Conservation (phyloP, 202 grass and related monocot species). For the Dendrocalamus latiflorus region DNA sequence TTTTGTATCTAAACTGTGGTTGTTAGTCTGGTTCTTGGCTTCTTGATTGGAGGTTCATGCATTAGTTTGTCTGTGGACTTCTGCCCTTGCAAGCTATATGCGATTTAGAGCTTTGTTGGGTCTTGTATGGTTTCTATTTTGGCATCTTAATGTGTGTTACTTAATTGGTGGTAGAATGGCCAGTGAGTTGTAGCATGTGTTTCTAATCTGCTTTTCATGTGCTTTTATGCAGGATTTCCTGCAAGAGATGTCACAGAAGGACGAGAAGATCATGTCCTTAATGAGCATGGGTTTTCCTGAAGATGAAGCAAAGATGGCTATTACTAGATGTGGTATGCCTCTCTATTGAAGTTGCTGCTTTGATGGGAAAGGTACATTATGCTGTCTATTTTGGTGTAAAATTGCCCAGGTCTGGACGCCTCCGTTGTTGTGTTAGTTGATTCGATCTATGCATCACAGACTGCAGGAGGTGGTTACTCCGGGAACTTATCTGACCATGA, state of each 20-base stretch:
- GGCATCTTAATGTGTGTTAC: not conserved
- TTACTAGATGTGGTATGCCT: slow-evolving; percentile 84
- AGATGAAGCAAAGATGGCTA: slow-evolving; percentile 48
- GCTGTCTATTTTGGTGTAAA: slow-evolving; percentile 4
- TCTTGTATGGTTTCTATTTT: not conserved
- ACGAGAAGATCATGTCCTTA: slow-evolving; percentile 48
- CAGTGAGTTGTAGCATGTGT: not conserved
- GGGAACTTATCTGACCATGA: slow-evolving; percentile 31
- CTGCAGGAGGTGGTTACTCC: slow-evolving; percentile 11
- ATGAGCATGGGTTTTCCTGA: slow-evolving; percentile 69
- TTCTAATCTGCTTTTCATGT: slow-evolving; percentile 2
- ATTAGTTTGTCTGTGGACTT: not conserved
- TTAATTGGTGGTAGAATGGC: not conserved
- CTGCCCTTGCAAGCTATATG: not conserved
- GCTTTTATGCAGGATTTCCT: slow-evolving; percentile 56
- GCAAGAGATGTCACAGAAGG: slow-evolving; percentile 47
- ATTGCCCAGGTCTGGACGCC: slow-evolving; percentile 54
- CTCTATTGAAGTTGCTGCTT: slow-evolving; percentile 3
- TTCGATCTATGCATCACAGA: slow-evolving; percentile 65
- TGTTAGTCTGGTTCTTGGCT: not conserved
- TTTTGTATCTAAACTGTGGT: not conserved
- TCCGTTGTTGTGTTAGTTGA: slow-evolving; percentile 54
- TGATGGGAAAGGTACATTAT: not conserved
- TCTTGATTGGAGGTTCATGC: not conserved
- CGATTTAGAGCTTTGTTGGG: not conserved